phyloP scores from a whole-genome alignment of 176 grass and related monocot species.

The Cenchrus fungigraminus region DNA sequence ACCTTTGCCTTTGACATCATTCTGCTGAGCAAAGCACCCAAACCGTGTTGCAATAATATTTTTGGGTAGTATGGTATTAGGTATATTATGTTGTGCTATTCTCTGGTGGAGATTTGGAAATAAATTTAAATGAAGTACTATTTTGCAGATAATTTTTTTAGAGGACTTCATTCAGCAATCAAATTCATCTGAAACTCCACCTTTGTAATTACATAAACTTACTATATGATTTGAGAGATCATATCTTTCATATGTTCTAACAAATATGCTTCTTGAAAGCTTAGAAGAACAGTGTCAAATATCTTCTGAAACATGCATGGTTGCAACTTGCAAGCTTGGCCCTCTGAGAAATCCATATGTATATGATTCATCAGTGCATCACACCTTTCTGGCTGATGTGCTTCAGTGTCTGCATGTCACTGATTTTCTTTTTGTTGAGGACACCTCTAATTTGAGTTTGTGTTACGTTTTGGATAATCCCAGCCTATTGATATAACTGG shows the following conservation, averaged over 20 bases:
- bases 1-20: conserved; percentile 18
- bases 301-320: conserved; percentile 21
- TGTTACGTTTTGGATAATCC: not conserved
- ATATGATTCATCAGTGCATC: not conserved
- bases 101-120: not conserved
- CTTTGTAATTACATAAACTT: not conserved
- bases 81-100: not conserved
- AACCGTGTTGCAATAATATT: not conserved
- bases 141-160: not conserved
- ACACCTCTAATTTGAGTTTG: not conserved
- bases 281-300: not conserved
- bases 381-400: not conserved
- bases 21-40: not conserved
- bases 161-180: not conserved
- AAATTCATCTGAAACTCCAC: not conserved
- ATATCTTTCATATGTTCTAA: not conserved
- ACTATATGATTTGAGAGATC: conserved; percentile 7
- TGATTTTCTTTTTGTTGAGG: not conserved
- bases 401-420: not conserved
- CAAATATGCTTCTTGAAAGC: not conserved
- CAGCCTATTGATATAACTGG: not conserved
- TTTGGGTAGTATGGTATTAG: not conserved
- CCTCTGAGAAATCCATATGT: not conserved
- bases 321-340: not conserved
- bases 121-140: not conserved